Evolutionary conservation across 179 eudicot genomes (phyloP).

Genomic region (Amaranthus tricolor): DNA sequence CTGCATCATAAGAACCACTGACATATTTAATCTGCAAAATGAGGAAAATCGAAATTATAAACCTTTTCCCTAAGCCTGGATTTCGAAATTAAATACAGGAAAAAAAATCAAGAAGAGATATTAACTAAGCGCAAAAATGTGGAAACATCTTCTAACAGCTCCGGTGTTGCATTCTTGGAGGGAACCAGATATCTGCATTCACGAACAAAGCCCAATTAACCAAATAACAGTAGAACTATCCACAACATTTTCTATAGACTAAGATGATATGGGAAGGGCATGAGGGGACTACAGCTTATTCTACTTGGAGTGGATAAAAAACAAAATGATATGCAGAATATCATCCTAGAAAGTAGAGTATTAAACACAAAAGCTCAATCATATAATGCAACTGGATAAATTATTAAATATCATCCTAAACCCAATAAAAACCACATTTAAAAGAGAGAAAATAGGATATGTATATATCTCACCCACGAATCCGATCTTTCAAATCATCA

Average conservation of each 20-base stretch:
- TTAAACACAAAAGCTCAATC: neutral
- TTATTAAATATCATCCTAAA: too few species aligned
- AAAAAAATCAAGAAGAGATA: constrained; percentile 9
- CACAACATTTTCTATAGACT: neutral
- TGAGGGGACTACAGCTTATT: too few species aligned
- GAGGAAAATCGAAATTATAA: constrained; percentile 17
- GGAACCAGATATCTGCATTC: constrained; percentile 60
- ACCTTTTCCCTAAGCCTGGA: neutral
- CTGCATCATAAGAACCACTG: constrained; percentile 77
- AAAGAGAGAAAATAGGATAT: neutral
- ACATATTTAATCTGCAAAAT: constrained; percentile 78
- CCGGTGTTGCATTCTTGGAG: constrained; percentile 39
- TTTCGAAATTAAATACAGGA: neutral
- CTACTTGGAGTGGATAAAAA: neutral
- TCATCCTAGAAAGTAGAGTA: neutral
- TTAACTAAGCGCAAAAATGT: constrained; percentile 75
- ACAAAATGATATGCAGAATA: neutral
- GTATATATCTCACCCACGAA: constrained; percentile 60
- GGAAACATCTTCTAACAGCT: constrained; percentile 45
- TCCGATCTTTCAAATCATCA: constrained; percentile 69
- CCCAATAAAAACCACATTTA: neutral
- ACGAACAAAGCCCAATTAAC: neutral
- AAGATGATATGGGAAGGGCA: neutral
- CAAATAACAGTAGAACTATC: neutral
- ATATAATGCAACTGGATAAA: too few species aligned